Evolutionary conservation across 2,329 filamentous ascomycete genomes (phyloP).

Genomic region (Juglanconis oblonga): DNA sequence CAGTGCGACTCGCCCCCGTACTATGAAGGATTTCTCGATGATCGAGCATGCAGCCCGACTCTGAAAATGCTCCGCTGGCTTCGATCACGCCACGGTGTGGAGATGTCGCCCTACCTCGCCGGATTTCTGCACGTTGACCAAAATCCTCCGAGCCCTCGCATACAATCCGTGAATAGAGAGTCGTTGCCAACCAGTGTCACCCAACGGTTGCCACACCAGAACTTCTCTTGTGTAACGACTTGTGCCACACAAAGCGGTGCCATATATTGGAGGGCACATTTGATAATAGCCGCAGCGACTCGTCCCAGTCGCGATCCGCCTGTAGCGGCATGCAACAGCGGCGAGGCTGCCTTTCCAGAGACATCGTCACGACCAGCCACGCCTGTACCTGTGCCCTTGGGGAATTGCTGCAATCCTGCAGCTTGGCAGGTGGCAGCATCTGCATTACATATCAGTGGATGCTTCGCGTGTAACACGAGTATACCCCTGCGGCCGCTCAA

Average conservation of each 20-base stretch:
- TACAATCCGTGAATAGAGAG: not conserved
- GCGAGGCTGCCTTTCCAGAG: not conserved
- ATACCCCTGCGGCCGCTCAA: not conserved
- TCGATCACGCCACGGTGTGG: not conserved
- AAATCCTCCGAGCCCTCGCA: not conserved
- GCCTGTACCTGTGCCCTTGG: not conserved
- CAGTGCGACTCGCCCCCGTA: not conserved
- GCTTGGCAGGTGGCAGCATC: constrained; percentile 4
- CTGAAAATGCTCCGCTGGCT: not conserved
- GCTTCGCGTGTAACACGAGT: constrained; percentile 15
- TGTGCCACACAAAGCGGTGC: not conserved
- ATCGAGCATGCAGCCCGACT: not conserved
- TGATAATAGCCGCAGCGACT: not conserved
- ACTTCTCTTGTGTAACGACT: not conserved
- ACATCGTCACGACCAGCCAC: not conserved
- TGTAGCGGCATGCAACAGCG: not conserved
- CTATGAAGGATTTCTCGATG: not conserved
- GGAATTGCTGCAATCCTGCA: not conserved
- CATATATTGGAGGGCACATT: not conserved
- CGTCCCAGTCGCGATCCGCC: not conserved
- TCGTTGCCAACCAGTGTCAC: not conserved
- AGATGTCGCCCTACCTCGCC: not conserved
- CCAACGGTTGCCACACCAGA: constrained; percentile 7
- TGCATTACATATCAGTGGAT: constrained; percentile 15
- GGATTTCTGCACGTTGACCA: not conserved